Evolutionary conservation across 1,284 basidiomycete species (phyloP).

Genomic region (Tylopilus sp.): DNA sequence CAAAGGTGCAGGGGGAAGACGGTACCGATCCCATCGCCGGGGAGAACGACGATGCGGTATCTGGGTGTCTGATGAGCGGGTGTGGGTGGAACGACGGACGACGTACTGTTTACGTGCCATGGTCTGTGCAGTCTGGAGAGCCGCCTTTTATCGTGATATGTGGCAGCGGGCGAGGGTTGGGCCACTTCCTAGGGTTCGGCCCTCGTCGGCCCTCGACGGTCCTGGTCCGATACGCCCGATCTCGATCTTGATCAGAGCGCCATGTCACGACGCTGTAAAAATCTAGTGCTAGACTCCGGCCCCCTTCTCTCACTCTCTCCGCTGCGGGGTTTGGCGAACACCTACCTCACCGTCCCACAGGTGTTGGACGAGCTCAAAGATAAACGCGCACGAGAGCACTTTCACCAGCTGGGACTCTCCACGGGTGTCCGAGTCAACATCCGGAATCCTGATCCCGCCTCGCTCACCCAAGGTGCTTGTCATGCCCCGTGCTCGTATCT

Average conservation of each 20-base stretch:
- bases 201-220: too few relatives aligned
- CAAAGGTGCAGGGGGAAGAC: not conserved
- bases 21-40: constrained; percentile 95
- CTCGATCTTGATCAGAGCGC: too few relatives aligned
- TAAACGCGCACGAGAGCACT: constrained; percentile 81
- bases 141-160: too few relatives aligned
- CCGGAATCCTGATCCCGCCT: constrained; percentile 68
- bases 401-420: constrained; percentile 70
- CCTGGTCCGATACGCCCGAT: too few relatives aligned
- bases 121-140: not conserved
- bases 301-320: constrained; percentile 86
- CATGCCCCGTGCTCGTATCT: constrained; percentile 3
- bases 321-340: constrained; percentile 77
- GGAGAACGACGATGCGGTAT: constrained; percentile 85
- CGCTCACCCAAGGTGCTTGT: constrained; percentile 74
- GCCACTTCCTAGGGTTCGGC: too few relatives aligned
- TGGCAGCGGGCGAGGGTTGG: too few relatives aligned
- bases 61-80: constrained; percentile 39
- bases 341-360: constrained; percentile 84
- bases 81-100: constrained; percentile 9
- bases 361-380: constrained; percentile 89
- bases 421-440: constrained; percentile 78
- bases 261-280: constrained; percentile 58
- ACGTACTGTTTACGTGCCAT: constrained; percentile 46
- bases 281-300: constrained; percentile 88